Evolutionary conservation across 2,329 filamentous ascomycete genomes (phyloP), one percentile per base, ranked within the genome.

Genomic region (Beauveria sp.): DNA sequence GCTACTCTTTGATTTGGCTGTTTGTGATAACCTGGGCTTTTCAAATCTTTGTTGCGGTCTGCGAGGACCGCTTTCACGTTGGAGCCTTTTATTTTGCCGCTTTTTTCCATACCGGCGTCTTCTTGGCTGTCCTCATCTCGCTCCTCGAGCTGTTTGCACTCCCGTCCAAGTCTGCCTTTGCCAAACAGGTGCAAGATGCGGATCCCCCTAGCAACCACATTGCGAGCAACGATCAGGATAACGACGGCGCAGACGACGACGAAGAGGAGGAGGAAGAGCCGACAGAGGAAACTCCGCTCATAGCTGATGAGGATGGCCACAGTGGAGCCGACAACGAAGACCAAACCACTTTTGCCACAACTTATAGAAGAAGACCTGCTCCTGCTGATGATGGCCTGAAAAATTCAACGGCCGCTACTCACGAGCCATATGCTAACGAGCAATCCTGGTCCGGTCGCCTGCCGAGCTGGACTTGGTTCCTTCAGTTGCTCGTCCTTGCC

Each of bases 381-480:
- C 34, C 53, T 79, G 31, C 72, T 75, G 2, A 72, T 62, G 68
- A 65, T 56, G 73, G 68, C 48, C 72, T 70, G 68, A 74, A 74
- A 8, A 69, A 66, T 61, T 65, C 66, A 65, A 70, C 62, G 62
- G 64, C 65, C 40, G 68, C 63, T 26, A 6, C 46, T 16, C 3
- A 68, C 76, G 34, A 38, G 60, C 75, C 80, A 0, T 92, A 88
- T 69, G 83, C 83, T 14, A 77, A 84, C 59, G 95, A 98, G 71
- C 95, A 98, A 73, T 77, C 82, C 16, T 99, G 95, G 95, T 96
- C 91, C 57, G 83, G 83, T 4, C 82, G 82, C 43, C 77, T 98
- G 60, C 91, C 91, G 1, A 84, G 82, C 50, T 97, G 89, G 89
- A 87, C 89, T 20, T 99, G 95, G 95, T 74, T 95, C 48, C 67